These are phyloP conservation scores for Bipolaris sorokiniana DNA, from an alignment of 2,329 filamentous ascomycete genomes.

Conservation along the genomic window DNA sequence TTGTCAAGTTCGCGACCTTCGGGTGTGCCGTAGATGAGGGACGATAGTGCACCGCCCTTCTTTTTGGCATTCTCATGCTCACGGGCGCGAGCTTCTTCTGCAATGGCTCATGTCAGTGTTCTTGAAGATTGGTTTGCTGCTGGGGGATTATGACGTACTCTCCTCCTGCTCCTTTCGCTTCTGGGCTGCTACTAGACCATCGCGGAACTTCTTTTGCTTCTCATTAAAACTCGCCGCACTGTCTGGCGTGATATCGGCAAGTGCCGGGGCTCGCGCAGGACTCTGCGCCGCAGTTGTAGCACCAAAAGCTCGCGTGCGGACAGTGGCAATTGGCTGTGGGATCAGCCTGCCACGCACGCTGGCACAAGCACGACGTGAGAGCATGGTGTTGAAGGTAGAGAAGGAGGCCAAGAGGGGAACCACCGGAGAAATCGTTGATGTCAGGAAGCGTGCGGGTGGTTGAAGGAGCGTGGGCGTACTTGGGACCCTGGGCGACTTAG, in stretches of 20 bases:
- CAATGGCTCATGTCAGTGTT: constrained; percentile 54
- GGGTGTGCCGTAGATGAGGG: constrained; percentile 94
- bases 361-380: constrained; percentile 39
- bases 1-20: constrained; percentile 93
- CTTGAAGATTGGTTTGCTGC: constrained; percentile 46
- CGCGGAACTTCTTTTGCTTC: constrained; percentile 86
- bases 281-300: constrained; percentile 33
- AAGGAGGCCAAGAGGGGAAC: not conserved
- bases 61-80: constrained; percentile 67
- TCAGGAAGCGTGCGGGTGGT: constrained; percentile 5
- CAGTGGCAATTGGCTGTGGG: constrained; percentile 18
- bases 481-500: constrained; percentile 4
- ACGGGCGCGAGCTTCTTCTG: constrained; percentile 62
- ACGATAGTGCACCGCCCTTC: constrained; percentile 73
- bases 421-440: not conserved
- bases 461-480: constrained; percentile 7
- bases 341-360: constrained; percentile 34
- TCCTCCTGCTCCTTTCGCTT: constrained; percentile 80
- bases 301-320: constrained; percentile 38
- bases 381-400: constrained; percentile 31
- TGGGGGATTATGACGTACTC: constrained; percentile 68
- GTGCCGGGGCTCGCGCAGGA: constrained; percentile 63
- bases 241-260: constrained; percentile 81
- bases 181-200: constrained; percentile 76
- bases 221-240: constrained; percentile 77